Evolutionary conservation across 2,329 filamentous ascomycete genomes (phyloP).

Genomic region (Furcasterigmium furcatum): DNA sequence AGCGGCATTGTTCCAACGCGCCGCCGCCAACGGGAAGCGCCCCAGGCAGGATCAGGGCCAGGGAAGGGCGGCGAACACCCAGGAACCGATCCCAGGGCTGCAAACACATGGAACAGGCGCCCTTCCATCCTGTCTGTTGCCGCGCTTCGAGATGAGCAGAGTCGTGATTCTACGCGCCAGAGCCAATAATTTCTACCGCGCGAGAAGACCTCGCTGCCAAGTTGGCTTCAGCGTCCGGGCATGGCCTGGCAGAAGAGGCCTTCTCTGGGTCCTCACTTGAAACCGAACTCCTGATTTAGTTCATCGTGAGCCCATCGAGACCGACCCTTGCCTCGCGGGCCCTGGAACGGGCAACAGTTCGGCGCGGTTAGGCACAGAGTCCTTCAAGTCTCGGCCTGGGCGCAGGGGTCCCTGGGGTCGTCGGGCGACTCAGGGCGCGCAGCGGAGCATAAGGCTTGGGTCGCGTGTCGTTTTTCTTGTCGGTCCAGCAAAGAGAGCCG

Average conservation of each 20-base stretch:
- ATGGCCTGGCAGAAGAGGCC: neutral
- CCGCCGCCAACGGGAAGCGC: neutral
- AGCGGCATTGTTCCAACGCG: no score
- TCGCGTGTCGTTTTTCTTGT: neutral
- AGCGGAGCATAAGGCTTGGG: no score
- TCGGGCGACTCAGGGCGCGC: no score
- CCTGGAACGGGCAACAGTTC: neutral
- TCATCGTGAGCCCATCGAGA: neutral
- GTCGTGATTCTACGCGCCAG: neutral
- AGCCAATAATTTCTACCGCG: neutral
- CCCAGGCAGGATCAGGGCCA: neutral
- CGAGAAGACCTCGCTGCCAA: neutral
- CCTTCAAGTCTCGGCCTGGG: no score
- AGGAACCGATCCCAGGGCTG: no score
- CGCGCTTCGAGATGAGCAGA: neutral
- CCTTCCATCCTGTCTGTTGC: no score
- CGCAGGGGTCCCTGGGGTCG: no score
- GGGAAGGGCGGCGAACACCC: no score
- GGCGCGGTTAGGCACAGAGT: neutral
- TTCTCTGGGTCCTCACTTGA: neutral
- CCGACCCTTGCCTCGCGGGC: neutral
- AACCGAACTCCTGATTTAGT: neutral
- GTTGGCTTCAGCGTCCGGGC: neutral
- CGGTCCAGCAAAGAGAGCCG: neutral
- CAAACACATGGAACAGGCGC: no score